Percentiles rank a stretch among this genome's conserved stretches.
Conservation (phyloP, 2,329 filamentous ascomycete genomes). For the Fusarium globosum region DNA sequence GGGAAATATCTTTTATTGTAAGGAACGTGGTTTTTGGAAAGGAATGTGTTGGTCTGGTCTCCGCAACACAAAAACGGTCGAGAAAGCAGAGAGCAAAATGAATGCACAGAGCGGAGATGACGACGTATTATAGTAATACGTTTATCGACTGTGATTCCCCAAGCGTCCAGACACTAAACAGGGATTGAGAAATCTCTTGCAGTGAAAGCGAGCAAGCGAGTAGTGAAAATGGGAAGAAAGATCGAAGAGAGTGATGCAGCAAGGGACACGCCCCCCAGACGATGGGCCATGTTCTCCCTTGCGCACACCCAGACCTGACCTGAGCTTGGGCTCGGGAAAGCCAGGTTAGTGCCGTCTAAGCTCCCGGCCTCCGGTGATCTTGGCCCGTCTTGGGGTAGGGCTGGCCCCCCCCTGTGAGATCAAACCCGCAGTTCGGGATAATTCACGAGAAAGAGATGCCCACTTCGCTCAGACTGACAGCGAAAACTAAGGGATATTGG, state of each 20-base stretch:
- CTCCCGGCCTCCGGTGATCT: constrained; percentile 35
- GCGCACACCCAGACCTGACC: constrained; percentile 1
- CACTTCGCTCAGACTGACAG: constrained; percentile 22
- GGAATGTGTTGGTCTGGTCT: constrained; percentile 29
- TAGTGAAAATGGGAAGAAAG: not conserved
- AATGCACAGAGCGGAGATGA: constrained; percentile 17
- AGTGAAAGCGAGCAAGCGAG: not conserved
- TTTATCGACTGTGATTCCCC: not conserved
- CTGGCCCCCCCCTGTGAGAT: constrained; percentile 15
- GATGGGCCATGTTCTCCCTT: constrained; percentile 12
- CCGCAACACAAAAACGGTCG: constrained; percentile 2
- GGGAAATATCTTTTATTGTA: constrained; percentile 8
- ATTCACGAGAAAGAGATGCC: not conserved
- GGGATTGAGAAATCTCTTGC: constrained; percentile 9
- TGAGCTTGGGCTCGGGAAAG: constrained; percentile 22
- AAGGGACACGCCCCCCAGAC: not conserved
- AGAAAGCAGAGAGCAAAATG: not conserved
- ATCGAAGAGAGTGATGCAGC: not conserved
- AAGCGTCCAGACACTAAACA: constrained; percentile 10
- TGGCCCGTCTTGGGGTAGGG: constrained; percentile 14
- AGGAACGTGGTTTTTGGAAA: constrained; percentile 37
- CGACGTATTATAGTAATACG: constrained; percentile 31
- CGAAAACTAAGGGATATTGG: not conserved
- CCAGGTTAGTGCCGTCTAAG: constrained; percentile 7
- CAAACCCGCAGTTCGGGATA: constrained; percentile 29